Conservation (phyloP, 108 stramenopile genomes). For the Nitzschia sp. region DNA sequence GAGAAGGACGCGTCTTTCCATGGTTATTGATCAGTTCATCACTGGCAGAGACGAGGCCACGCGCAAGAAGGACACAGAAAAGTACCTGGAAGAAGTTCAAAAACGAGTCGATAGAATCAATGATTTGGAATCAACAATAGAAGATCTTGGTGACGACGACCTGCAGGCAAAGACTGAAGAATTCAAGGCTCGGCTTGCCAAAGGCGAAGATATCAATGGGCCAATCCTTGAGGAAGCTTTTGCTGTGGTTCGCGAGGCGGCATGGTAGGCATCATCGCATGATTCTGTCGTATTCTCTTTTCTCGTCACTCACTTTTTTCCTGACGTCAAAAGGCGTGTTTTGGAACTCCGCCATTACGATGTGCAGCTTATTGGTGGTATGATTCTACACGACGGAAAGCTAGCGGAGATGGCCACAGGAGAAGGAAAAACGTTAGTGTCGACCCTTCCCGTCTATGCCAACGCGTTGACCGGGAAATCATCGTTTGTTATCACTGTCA, state of each 20-base stretch:
- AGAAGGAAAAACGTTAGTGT: constrained; percentile 96
- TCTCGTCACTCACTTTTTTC: neutral
- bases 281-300: neutral
- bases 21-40: constrained; percentile 87
- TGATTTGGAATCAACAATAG: constrained; percentile 75
- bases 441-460: constrained; percentile 86
- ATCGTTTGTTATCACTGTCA: constrained; percentile 90
- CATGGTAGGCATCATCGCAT: constrained; percentile 86
- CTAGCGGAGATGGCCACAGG: constrained; percentile 97
- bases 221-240: constrained; percentile 89
- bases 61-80: constrained; percentile 55
- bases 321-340: constrained; percentile 67
- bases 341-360: constrained; percentile 94
- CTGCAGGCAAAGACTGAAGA: constrained; percentile 83
- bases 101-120: constrained; percentile 85
- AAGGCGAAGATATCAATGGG: constrained; percentile 79
- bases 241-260: constrained; percentile 96
- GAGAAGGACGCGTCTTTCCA: constrained; percentile 19
- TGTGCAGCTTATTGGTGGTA: constrained; percentile 91
- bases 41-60: constrained; percentile 53
- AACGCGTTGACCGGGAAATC: constrained; percentile 80
- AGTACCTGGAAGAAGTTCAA: constrained; percentile 66
- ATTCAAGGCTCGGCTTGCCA: constrained; percentile 65
- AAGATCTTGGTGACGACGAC: constrained; percentile 87
- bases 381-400: constrained; percentile 89